A percentile compares a stretch with the other conserved stretches of the same genome.
Evolutionary conservation across 805 yeast genomes (phyloP).

Genomic region (Cephaloascus albidus): DNA sequence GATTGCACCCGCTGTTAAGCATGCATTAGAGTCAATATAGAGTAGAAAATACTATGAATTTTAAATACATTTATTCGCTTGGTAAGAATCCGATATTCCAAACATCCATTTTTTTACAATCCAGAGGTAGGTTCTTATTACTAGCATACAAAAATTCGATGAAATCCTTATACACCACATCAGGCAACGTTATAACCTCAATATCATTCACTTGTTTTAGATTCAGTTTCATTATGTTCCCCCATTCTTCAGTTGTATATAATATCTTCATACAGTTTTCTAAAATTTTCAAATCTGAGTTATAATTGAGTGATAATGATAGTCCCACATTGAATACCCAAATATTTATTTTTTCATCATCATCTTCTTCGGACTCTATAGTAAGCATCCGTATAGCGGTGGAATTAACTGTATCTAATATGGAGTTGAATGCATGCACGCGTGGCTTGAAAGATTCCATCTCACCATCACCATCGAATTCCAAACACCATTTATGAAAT

Average conservation of each 20-base stretch:
- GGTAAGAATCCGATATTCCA: slow-evolving; percentile 20
- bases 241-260: slow-evolving; percentile 21
- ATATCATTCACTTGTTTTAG: slow-evolving; percentile 27
- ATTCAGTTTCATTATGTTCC: no score
- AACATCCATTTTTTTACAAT: slow-evolving; percentile 8
- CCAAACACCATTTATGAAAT: slow-evolving; percentile 51
- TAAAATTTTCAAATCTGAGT: slow-evolving; percentile 1
- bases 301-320: slow-evolving; percentile 8
- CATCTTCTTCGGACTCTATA: slow-evolving; percentile 6
- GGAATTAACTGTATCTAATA: slow-evolving; percentile 32
- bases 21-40: slow-evolving; percentile 12
- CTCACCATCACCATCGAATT: slow-evolving; percentile 11
- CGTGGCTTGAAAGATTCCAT: slow-evolving; percentile 23
- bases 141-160: slow-evolving; percentile 11
- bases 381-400: slow-evolving; percentile 28
- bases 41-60: not conserved
- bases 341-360: slow-evolving; percentile 10
- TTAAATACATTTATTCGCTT: slow-evolving; percentile 3
- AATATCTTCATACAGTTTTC: slow-evolving; percentile 32
- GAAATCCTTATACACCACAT: slow-evolving; percentile 18
- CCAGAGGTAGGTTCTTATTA: slow-evolving; percentile 24
- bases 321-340: slow-evolving; percentile 47
- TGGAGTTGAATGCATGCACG: slow-evolving; percentile 22
- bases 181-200: slow-evolving; percentile 25
- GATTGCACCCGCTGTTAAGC: slow-evolving; percentile 59